Evolutionary conservation across 352 stramenopile species (phyloP).

Genomic region (Nothophytophthora sp.): DNA sequence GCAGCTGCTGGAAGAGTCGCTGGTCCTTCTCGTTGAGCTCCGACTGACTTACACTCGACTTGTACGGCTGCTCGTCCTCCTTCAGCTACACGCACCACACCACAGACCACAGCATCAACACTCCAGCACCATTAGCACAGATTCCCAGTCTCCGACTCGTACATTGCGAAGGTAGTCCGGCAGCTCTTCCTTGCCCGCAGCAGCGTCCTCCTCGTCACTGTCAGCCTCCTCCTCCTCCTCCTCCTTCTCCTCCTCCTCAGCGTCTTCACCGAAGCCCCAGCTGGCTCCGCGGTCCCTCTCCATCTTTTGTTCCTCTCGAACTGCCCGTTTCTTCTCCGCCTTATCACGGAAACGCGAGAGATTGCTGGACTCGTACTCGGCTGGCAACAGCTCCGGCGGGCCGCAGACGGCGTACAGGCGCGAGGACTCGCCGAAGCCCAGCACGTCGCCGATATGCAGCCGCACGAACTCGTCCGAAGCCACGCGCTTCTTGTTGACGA

Average conservation of each 20-base stretch:
- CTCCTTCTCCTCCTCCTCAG: conserved; percentile 56
- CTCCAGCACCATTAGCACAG: neutral
- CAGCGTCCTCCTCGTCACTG: conserved; percentile 5
- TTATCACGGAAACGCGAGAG: conserved; percentile 37
- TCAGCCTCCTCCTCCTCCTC: conserved; percentile 34
- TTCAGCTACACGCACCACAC: conserved; percentile 37
- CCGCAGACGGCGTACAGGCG: conserved; percentile 80
- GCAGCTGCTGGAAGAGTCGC: conserved; percentile 78
- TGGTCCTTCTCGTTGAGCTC: conserved; percentile 71
- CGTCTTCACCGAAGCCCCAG: conserved; percentile 89
- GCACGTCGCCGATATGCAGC: conserved; percentile 80
- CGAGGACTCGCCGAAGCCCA: conserved; percentile 89
- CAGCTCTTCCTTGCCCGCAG: conserved; percentile 32
- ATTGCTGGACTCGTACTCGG: conserved; percentile 76
- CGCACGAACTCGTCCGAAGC: conserved; percentile 46
- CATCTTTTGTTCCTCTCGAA: conserved; percentile 19
- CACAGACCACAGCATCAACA: neutral
- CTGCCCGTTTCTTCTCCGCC: conserved; percentile 17
- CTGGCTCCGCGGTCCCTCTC: conserved; percentile 39
- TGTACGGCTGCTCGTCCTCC: conserved; percentile 50
- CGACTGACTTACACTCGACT: conserved; percentile 44
- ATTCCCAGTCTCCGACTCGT: conserved; percentile 4
- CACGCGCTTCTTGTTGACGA: conserved; percentile 81
- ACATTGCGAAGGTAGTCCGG: conserved; percentile 78
- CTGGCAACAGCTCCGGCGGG: conserved; percentile 59